A percentile compares a stretch with the other conserved stretches of the same genome.
These are phyloP conservation scores for Megacollybia marginata DNA, from an alignment of 768 basidiomycete species.

Conservation along the genomic window DNA sequence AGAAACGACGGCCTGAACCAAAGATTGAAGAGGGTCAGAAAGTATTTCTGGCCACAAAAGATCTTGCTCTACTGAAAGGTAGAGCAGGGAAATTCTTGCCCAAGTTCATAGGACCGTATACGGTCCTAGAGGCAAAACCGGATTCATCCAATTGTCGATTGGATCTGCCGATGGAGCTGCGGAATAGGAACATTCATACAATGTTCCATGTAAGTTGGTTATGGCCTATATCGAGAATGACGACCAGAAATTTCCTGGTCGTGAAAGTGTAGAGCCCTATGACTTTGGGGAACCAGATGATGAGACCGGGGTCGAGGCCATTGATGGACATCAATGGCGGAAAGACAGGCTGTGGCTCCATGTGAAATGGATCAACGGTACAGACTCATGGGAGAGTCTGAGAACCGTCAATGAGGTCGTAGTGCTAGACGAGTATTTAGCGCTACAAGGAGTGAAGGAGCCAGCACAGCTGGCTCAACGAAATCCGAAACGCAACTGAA, in stretches of 20 bases:
- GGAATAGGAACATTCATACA: neutral
- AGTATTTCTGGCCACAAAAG: slow-evolving; percentile 10
- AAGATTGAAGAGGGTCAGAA: slow-evolving; percentile 12
- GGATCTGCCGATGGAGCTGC: neutral
- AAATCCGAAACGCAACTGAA: no score
- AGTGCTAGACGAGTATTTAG: neutral
- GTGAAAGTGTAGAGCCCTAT: neutral
- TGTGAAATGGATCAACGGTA: neutral
- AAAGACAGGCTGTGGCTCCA: neutral
- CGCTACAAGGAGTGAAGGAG: neutral
- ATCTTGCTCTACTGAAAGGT: slow-evolving; percentile 4
- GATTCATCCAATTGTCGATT: neutral
- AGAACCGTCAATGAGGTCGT: neutral
- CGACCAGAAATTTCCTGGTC: neutral
- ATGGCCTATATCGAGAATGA: neutral
- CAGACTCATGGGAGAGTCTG: neutral
- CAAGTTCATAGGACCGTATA: neutral
- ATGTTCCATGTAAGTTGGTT: neutral
- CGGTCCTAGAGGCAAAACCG: neutral
- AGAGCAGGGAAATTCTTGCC: neutral
- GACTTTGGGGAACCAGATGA: neutral
- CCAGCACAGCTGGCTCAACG: neutral
- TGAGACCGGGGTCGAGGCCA: neutral
- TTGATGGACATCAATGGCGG: neutral
- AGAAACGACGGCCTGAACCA: slow-evolving; percentile 2